phyloP scores from a whole-genome alignment of 163 green algal genomes.

The Prototheca wickerhamii region DNA sequence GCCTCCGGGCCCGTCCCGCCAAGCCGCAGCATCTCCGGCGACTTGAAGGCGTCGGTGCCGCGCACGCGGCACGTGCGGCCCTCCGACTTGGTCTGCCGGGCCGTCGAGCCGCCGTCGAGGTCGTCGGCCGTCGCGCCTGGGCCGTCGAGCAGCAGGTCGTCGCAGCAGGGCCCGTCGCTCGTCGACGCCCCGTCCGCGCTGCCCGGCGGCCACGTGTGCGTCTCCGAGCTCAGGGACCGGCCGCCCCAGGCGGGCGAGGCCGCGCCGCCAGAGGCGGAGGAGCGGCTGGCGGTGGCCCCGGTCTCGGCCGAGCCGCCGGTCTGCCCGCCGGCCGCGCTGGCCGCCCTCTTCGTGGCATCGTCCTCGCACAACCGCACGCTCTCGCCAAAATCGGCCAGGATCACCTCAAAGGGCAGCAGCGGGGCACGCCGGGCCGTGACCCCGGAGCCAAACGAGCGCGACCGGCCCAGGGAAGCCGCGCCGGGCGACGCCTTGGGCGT shows the following conservation, averaged over 20 bases:
- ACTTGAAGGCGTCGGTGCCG: constrained; percentile 55
- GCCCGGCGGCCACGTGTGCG: too few relatives aligned
- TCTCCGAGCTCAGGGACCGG: too few relatives aligned
- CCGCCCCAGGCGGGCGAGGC: too few relatives aligned
- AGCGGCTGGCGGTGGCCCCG: too few relatives aligned
- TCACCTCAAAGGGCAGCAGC: constrained; percentile 38
- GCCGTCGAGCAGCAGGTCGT: neutral
- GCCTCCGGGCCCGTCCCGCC: constrained; percentile 18
- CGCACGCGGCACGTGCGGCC: constrained; percentile 31
- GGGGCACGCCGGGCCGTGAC: too few relatives aligned
- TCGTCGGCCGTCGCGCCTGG: too few relatives aligned
- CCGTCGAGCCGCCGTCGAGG: constrained; percentile 8
- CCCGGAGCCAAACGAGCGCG: too few relatives aligned
- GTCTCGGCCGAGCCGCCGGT: too few relatives aligned
- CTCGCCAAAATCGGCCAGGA: constrained; percentile 59
- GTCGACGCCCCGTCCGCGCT: too few relatives aligned
- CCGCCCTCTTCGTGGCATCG: neutral
- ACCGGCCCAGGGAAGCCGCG: neutral
- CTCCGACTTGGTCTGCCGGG: neutral
- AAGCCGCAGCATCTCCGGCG: constrained; percentile 59
- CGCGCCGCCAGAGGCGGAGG: too few relatives aligned
- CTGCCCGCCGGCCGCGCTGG: too few relatives aligned
- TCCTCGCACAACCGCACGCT: constrained; percentile 27
- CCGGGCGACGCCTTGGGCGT: neutral
- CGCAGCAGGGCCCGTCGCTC: too few relatives aligned